Evolutionary conservation across 2,329 filamentous ascomycete genomes (phyloP), one percentile per base, ranked within the genome.

Genomic region (Diplocarpon mali): DNA sequence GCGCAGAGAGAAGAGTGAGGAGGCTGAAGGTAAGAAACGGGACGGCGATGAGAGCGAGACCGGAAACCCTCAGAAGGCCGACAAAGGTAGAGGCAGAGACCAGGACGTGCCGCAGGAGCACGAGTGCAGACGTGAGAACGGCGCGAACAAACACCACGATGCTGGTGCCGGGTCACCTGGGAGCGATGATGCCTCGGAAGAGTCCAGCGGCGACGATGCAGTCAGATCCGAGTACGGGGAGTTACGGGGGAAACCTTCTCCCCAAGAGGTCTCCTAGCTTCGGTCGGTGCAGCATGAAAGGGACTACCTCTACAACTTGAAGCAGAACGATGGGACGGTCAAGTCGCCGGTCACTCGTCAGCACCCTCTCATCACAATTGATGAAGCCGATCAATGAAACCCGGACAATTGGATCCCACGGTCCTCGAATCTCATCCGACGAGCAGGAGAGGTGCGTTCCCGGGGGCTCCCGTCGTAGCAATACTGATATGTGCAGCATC

Each of bases 391-490:
- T 48, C 69, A 73, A 35, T 70, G 70, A 49, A 67, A 66, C 2
- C 70, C 70, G 0, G 70, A 75, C 54, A 74, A 72, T 46, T 75
- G 71, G 72, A 60, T 75, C 2, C 70, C 70, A 3, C 65, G 70
- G 8, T 66, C 63, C 1, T 58, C 60, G 0, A 54, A 69, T 20
- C 61, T 75, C 4, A 68, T 73, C 30, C 67, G 72, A 0, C 51
- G 71, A 14, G 75, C 70, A 0, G 71, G 71, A 3, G 72, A 72
- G 42, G 36, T 39, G 24, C 7, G 20, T 24, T 24, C 20, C 20
- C 20, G 4, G 20, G 3, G 20, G 7, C 7, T 7, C 20, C 20
- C 20, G 7, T 24, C 20, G 20, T 24, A 3, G 9, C 15, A 27
- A 9, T n/a, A 10, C 27, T 38, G 11, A 43, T 35, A 16, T 27